phyloP scores from a whole-genome alignment of 1,139 yeast genomes.

The Saccharomyces hybrid region DNA sequence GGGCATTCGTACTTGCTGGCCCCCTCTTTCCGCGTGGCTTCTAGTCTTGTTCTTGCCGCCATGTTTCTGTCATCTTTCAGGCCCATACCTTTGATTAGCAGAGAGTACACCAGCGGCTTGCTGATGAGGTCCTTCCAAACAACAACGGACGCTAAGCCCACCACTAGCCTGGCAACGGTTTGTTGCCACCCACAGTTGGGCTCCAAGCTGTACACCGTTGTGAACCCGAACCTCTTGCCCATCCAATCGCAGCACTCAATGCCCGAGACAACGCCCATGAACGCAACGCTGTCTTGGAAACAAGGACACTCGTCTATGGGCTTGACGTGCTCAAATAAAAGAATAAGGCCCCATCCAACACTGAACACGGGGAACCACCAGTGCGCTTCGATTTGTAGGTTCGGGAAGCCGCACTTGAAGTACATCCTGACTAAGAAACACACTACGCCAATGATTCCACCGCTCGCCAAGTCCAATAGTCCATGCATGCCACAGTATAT shows the following conservation, averaged over 20 bases:
- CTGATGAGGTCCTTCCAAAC: slow-evolving; percentile 28
- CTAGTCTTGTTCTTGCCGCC: slow-evolving; percentile 6
- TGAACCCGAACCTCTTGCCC: slow-evolving; percentile 8
- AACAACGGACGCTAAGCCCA: slow-evolving; percentile 23
- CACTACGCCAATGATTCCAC: slow-evolving; percentile 53
- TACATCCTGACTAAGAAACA: slow-evolving; percentile 40
- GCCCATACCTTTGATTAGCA: slow-evolving; percentile 12
- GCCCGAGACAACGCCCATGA: slow-evolving; percentile 82
- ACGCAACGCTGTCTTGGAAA: slow-evolving; percentile 91
- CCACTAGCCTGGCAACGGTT: slow-evolving; percentile 14
- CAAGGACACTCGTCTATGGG: slow-evolving; percentile 96
- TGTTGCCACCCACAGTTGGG: slow-evolving; percentile 7
- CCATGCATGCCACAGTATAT: slow-evolving; percentile 98
- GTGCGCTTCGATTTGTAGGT: slow-evolving; percentile 19
- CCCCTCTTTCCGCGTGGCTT: slow-evolving; percentile 5
- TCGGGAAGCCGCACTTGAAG: slow-evolving; percentile 12
- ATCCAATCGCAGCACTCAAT: slow-evolving; percentile 32
- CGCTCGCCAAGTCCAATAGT: slow-evolving; percentile 62
- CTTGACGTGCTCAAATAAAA: slow-evolving; percentile 65
- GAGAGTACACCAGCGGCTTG: slow-evolving; percentile 17
- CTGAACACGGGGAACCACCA: slow-evolving; percentile 36
- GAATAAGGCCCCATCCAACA: slow-evolving; percentile 38
- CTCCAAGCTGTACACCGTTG: slow-evolving; percentile 8
- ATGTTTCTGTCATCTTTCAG: slow-evolving; percentile 22
- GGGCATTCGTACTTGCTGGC: slow-evolving; percentile 13